Conservation (phyloP, 257 asterid genomes). For the Nicotiana noctiflora region DNA sequence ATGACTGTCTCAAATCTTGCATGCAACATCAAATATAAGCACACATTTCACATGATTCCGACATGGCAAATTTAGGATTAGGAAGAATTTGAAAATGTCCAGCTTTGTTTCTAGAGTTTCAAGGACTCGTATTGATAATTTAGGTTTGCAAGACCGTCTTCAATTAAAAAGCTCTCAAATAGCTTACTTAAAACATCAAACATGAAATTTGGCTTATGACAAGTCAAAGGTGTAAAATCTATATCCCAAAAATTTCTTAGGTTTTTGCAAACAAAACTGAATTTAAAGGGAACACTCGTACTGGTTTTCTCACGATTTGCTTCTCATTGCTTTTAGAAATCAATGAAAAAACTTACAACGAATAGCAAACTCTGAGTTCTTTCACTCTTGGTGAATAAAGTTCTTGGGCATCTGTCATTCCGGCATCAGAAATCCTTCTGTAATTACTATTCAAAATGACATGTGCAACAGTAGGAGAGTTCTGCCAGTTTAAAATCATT, state of each 20-base stretch:
- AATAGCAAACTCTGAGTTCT: neutral
- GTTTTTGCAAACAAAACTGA: neutral
- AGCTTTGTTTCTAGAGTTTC: neutral
- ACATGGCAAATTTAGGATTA: neutral
- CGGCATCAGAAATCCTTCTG: neutral
- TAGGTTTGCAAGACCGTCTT: neutral
- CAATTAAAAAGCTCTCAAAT: neutral
- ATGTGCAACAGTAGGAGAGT: neutral
- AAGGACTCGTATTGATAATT: neutral
- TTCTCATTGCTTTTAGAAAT: neutral
- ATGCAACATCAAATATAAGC: neutral
- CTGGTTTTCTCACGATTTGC: neutral
- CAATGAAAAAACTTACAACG: neutral
- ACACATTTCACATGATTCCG: neutral
- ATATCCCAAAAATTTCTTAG: neutral
- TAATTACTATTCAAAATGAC: neutral
- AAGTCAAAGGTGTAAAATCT: neutral
- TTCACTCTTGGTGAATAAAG: neutral
- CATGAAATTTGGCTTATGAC: neutral
- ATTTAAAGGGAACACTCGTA: neutral
- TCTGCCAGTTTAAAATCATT: neutral
- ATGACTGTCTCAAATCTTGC: neutral
- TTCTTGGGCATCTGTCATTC: neutral
- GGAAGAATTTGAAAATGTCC: neutral
- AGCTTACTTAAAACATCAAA: neutral